Evolutionary conservation across 1,284 basidiomycete species (phyloP).

Genomic region (Ustilago vetiveriae): DNA sequence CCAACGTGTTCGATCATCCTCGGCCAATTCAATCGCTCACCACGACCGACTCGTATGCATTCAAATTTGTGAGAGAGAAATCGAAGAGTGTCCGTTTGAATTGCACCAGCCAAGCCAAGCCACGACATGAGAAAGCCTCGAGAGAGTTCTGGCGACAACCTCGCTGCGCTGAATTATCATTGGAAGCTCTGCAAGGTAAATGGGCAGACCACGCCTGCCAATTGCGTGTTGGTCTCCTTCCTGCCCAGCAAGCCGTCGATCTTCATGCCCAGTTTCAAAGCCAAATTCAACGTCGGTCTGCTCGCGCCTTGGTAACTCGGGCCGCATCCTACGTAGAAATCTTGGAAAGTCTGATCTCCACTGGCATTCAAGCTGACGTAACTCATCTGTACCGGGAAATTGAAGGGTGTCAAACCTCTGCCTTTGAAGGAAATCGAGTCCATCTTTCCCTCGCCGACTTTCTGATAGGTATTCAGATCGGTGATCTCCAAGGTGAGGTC

Average conservation of each 20-base stretch:
- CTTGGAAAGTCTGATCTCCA: constrained; percentile 53
- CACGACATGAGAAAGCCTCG: too few relatives aligned
- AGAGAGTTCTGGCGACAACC: too few relatives aligned
- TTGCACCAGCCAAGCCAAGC: too few relatives aligned
- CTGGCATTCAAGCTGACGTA: constrained; percentile 50
- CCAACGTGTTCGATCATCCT: too few relatives aligned
- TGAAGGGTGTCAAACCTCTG: constrained; percentile 38
- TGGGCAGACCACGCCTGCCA: constrained; percentile 44
- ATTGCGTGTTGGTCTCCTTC: constrained; percentile 44
- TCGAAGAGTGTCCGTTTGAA: too few relatives aligned
- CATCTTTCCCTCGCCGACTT: constrained; percentile 48
- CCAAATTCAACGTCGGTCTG: constrained; percentile 47
- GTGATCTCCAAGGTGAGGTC: constrained; percentile 43
- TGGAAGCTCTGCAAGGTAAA: constrained; percentile 43
- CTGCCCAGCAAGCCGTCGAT: constrained; percentile 49
- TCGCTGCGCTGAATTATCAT: constrained; percentile 8
- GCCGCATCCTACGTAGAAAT: constrained; percentile 52
- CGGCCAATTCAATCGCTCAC: too few relatives aligned
- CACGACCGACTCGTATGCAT: too few relatives aligned
- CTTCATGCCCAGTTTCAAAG: constrained; percentile 41
- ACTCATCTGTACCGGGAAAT: constrained; percentile 50
- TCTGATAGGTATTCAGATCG: constrained; percentile 36
- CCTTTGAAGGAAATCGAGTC: constrained; percentile 23
- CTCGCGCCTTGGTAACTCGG: constrained; percentile 25
- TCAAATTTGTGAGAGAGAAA: too few relatives aligned